Evolutionary conservation across 768 basidiomycete species (phyloP).

Genomic region (Rickenella mellea): DNA sequence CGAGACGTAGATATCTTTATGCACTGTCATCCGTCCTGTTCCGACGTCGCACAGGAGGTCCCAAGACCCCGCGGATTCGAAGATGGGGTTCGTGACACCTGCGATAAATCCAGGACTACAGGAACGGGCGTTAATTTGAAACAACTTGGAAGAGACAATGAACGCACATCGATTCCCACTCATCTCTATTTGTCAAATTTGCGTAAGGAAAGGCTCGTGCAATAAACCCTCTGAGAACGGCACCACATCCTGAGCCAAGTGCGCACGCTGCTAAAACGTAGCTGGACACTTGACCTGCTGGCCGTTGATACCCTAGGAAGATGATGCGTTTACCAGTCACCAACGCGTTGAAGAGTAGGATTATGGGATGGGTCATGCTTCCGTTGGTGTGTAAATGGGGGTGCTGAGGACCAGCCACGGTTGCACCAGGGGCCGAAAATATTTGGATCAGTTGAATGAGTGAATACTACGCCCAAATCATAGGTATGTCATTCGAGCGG

Average conservation of each 20-base stretch:
- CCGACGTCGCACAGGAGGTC: conserved; percentile 91
- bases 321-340: conserved; percentile 94
- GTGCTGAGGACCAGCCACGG: conserved; percentile 66
- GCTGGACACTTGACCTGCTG: conserved; percentile 83
- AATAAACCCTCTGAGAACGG: conserved; percentile 74
- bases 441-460: conserved; percentile 83
- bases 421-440: conserved; percentile 54
- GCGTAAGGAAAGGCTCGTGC: conserved; percentile 94
- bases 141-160: conserved; percentile 3
- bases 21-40: conserved; percentile 75
- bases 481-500: not conserved
- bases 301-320: conserved; percentile 83
- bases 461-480: conserved; percentile 56
- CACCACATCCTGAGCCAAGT: conserved; percentile 84
- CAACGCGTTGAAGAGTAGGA: conserved; percentile 92
- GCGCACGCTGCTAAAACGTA: conserved; percentile 94
- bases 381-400: conserved; percentile 94
- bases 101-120: conserved; percentile 85
- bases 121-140: conserved; percentile 3
- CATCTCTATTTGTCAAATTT: conserved; percentile 78
- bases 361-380: conserved; percentile 83
- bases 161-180: conserved; percentile 81
- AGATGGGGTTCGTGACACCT: conserved; percentile 95
- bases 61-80: conserved; percentile 82
- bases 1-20: conserved; percentile 67